Base-by-base conservation (phyloP, 177 flowering plant genomes). In the Vitis hybrid region DNA sequence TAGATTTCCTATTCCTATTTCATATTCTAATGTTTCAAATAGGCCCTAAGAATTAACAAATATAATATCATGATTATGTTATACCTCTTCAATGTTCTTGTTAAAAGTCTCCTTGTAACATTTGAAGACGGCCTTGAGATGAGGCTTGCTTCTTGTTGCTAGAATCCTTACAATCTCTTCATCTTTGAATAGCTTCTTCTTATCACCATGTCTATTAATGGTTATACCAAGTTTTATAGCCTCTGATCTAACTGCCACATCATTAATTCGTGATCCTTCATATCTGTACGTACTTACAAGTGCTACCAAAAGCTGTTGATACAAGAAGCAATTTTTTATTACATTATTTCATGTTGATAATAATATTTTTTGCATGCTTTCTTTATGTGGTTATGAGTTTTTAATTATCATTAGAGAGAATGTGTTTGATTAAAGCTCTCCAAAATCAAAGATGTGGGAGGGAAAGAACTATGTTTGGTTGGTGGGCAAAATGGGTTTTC, bases 141-240 rank as follows among this genome's bases (percentile, higher is more conserved):
- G 93, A 7, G 65, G 77, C 79, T 89, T 93, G 89, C 92, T 91
- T 61, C 97, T 89, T 19, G 98, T 93, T 55, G 91, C 15, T 12
- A 93, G 72, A 13, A 93, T 90, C 73, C 86, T 83, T 35, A 91
- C 73, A 1, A 90, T 78, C 51, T 88, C 91, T 3, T 86, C 92
- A 27, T 90, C 78, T 46, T 87, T 88, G 0, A 83, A 19, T 14
- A 77, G 80, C 2, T 67, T 67, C 69, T 71, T 75, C 35, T 69
- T 73, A 13, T 67, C 70, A 0, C 66, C 73, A 66, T 71, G 24
- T 24, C 24, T 75, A 69, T 78, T 86, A 35, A 91, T 70, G 32
- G 84, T 83, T 13, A 75, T 17, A 1, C 65, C 67, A n/a, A 93
- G 77, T 19, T 35, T 62, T 67, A 85, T 80, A 50, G 97, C 96